phyloP scores from a whole-genome alignment of 1,284 basidiomycete species.

The Austroboletus sp. region DNA sequence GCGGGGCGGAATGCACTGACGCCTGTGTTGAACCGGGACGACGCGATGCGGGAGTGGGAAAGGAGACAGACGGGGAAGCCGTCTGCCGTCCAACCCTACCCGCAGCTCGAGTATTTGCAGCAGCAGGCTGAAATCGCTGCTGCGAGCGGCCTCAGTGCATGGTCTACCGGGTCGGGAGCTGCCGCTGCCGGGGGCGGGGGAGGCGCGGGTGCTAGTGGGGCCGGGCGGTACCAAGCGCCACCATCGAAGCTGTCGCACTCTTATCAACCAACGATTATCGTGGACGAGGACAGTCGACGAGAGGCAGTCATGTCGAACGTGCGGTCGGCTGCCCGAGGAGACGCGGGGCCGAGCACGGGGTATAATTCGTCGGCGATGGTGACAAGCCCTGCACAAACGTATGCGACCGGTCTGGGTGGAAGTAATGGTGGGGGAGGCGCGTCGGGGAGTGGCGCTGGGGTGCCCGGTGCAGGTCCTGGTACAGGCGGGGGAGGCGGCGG shows the following conservation, averaged over 20 bases:
- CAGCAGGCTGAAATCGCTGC: conserved; percentile 85
- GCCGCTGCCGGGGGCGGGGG: background rate
- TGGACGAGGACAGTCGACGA: conserved; percentile 59
- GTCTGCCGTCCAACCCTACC: conserved; percentile 64
- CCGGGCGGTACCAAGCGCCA: conserved; percentile 38
- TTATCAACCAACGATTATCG: conserved; percentile 48
- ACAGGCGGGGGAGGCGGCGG: conserved; percentile 2
- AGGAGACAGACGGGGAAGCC: conserved; percentile 66
- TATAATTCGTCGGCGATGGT: conserved; percentile 47
- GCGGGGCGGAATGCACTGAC: conserved; percentile 76
- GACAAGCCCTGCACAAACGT: conserved; percentile 67
- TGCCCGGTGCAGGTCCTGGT: conserved; percentile 1
- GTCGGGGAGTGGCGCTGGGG: conserved; percentile 1
- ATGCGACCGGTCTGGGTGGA: conserved; percentile 36
- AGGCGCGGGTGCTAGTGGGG: background rate
- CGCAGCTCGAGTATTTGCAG: conserved; percentile 82
- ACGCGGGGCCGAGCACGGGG: conserved; percentile 41
- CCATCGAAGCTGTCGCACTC: conserved; percentile 66
- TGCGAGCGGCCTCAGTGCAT: conserved; percentile 49
- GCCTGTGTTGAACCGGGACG: conserved; percentile 83
- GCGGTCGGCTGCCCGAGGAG: conserved; percentile 56
- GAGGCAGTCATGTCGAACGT: conserved; percentile 71
- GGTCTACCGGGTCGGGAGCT: conserved; percentile 30
- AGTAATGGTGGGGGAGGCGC: background rate
- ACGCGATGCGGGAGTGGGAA: conserved; percentile 87